Base-by-base conservation (phyloP, 352 stramenopile genomes). In the Globisporangium uncinulatum region DNA sequence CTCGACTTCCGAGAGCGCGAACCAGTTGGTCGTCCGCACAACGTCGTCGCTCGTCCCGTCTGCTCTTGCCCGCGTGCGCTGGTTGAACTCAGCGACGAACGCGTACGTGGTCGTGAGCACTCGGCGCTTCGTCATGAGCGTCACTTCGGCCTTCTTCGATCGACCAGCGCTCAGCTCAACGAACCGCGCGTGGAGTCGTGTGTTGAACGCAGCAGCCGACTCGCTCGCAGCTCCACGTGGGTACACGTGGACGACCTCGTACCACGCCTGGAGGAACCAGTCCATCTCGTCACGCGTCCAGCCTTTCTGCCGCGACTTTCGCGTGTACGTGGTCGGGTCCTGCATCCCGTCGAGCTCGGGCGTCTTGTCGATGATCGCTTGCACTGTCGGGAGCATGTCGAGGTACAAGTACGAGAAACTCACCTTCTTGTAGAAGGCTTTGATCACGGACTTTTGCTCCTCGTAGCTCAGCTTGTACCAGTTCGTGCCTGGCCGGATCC, bases 351-450 rank as follows among this genome's bases (percentile, higher is more conserved):
- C 53, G 2, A 14, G 8, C 11, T 58, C 50, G 15, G 53, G 41
- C 6, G 34, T 49, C 45, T 41, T 49, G 2, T 39, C 45, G 51
- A 60, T 60, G 24, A 60, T 53, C n/a, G 46, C 46, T 17, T 54
- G n/a, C 2, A 60, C 54, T 9, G 49, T 39, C 0, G 54, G 45
- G 21, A 60, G 54, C 54, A 60, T 60, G 32, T 60, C 54, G 1
- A 49, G 34, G 47, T 60, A 60, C 54, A 60, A 32, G 31, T 60
- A 60, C 20, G 54, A 60, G n/a, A 60, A 60, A 21, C 54, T 60
- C 34, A 51, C 45, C 37, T 60, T 60, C 34, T 54, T 54, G 45
- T 54, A 60, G 36, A 54, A 49, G 6, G 32, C 4, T 32, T 60
- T 60, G 32, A 60, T 39, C 8, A 54, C 17, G 45, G 29, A 41